These are phyloP conservation scores for Termitomyces bulborhizus DNA, from an alignment of 768 basidiomycete species.

Conservation along the genomic window DNA sequence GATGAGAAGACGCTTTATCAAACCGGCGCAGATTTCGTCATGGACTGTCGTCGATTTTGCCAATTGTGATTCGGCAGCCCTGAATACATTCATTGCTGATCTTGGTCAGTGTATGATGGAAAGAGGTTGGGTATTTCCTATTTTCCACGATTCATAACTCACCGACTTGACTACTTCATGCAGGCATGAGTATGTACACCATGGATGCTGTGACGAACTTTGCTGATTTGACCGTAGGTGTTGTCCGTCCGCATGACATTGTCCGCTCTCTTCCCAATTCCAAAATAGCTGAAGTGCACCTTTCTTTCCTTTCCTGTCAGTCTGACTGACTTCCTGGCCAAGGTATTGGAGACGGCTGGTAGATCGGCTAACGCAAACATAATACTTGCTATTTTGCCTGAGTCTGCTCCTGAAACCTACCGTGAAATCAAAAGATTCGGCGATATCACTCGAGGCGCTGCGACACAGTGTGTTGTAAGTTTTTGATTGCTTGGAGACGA, in stretches of 20 bases:
- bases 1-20: constrained; percentile 19
- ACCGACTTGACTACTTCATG: neutral
- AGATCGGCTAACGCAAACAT: constrained; percentile 11
- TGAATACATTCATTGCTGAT: constrained; percentile 17
- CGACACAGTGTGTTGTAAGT: constrained; percentile 60
- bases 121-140: constrained; percentile 15
- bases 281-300: neutral
- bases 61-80: constrained; percentile 4
- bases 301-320: neutral
- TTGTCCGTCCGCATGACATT: constrained; percentile 4
- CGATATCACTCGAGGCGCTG: constrained; percentile 45
- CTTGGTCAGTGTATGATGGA: constrained; percentile 17
- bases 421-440: constrained; percentile 24
- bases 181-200: constrained; percentile 16
- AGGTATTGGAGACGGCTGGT: constrained; percentile 10
- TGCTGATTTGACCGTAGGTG: neutral
- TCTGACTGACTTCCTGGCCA: neutral
- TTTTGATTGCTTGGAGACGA: neutral
- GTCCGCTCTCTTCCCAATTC: constrained; percentile 3
- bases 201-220: neutral
- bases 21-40: constrained; percentile 10
- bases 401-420: constrained; percentile 22
- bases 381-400: constrained; percentile 24
- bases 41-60: constrained; percentile 24
- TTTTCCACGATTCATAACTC: neutral